Evolutionary conservation across 306 rosid genomes (phyloP), one percentile per base, ranked within the genome.

Genomic region (Quercus ilex): DNA sequence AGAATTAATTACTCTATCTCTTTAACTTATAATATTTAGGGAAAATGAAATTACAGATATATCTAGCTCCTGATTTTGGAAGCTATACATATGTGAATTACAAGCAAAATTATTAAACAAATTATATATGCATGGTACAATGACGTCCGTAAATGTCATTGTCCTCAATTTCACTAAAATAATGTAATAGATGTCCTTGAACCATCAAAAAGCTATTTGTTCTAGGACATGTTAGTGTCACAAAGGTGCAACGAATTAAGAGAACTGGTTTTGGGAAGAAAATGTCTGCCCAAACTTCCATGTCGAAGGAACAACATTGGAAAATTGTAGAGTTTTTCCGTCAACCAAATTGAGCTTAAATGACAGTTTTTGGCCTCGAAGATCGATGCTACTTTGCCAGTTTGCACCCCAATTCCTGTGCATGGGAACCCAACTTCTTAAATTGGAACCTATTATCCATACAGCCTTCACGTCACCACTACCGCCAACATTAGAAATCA

Each of bases 381-480:
- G 82, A 78, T 93, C 97, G 26, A 80, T 31, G 53, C 55, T 83
- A 87, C 88, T 88, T 26, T 93, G 98, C 97, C 97, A 93, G 73
- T 91, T 91, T 1, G 93, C 98, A 0, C 97, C 98, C 97, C 97
- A 91, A 9, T 93, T 93, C 26, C 98, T 80, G n/a, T 87, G 95
- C 95, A 93, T 86, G n/a, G 88, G 69, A 72, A 74, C 58, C 98
- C 98, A 93, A 4, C 69, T 63, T 28, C 86, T 77, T 68, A 71
- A 83, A 70, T 81, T 82, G 2, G 89, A 87, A 13, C 90, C 88
- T 69, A 82, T 85, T 7, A 91, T 85, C 98, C 92, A 91, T 46
- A 86, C 92, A 2, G 18, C 83, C 81, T 84, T 91, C 68, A 89
- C 81, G 30, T 89, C 97, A 0, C 98, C 97, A 8, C 93, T 87